A percentile compares a stretch with the other conserved stretches of the same genome.
phyloP scores from a whole-genome alignment of 345 rosid species.

The Passiflora organensis region DNA sequence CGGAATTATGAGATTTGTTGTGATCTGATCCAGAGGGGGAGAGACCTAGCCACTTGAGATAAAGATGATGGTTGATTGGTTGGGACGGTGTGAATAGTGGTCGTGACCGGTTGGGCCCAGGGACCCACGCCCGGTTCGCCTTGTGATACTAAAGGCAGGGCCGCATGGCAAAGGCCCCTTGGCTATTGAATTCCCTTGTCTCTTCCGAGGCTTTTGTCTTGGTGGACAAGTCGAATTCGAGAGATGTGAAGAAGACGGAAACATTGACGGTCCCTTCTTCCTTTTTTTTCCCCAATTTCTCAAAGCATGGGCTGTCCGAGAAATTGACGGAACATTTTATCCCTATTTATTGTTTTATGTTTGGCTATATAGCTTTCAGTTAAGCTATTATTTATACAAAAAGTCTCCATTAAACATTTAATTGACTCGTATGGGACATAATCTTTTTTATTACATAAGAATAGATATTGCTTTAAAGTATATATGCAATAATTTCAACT shows the following conservation, averaged over 20 bases:
- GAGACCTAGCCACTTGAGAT: conserved; percentile 14
- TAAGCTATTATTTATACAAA: not conserved
- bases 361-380: not conserved
- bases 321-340: not conserved
- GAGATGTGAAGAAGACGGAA: not conserved
- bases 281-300: conserved; percentile 5
- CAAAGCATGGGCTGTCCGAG: conserved; percentile 19
- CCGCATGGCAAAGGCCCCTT: conserved; percentile 10
- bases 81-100: conserved; percentile 8
- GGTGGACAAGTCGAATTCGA: not conserved
- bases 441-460: too few relatives aligned
- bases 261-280: conserved; percentile 4
- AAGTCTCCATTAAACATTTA: too few relatives aligned
- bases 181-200: conserved; percentile 19
- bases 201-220: not conserved
- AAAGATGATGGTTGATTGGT: conserved; percentile 15
- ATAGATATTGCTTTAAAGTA: too few relatives aligned
- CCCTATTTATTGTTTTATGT: not conserved
- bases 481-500: too few relatives aligned
- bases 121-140: conserved; percentile 17
- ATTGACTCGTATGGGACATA: too few relatives aligned
- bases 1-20: not conserved
- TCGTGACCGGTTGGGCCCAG: conserved; percentile 14
- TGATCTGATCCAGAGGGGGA: not conserved
- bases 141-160: conserved; percentile 11